Conservation (phyloP, 176 grass and related monocot species). For the Eragrostis curvula region DNA sequence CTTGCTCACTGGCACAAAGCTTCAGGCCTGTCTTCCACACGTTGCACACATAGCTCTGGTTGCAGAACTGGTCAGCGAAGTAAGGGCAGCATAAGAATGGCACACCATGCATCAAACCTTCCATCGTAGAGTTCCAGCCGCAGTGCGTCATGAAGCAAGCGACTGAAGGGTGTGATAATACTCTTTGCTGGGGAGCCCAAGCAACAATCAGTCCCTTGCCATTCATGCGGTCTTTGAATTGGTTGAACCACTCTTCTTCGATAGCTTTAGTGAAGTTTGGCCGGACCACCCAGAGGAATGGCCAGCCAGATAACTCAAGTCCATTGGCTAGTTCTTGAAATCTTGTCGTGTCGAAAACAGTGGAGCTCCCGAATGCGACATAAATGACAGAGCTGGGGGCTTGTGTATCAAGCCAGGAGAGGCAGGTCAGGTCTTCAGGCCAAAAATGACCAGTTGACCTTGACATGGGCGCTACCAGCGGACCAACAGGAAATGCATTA, state of each 20-base stretch:
- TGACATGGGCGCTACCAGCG: slow-evolving; percentile 19
- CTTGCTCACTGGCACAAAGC: slow-evolving; percentile 42
- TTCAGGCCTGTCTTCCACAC: slow-evolving; percentile 70
- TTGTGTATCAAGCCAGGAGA: slow-evolving; percentile 58
- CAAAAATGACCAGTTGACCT: slow-evolving; percentile 56
- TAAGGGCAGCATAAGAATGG: slow-evolving; percentile 84
- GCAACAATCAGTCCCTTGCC: slow-evolving; percentile 52
- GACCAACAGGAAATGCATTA: slow-evolving; percentile 52
- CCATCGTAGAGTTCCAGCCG: slow-evolving; percentile 82
- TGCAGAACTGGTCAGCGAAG: slow-evolving; percentile 73
- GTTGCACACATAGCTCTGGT: slow-evolving; percentile 74
- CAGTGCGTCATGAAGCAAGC: slow-evolving; percentile 85
- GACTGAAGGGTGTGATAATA: slow-evolving; percentile 65
- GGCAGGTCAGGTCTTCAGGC: slow-evolving; percentile 54
- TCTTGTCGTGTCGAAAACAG: slow-evolving; percentile 40
- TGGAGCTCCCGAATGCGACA: slow-evolving; percentile 69
- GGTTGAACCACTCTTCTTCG: slow-evolving; percentile 47
- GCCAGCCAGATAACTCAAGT: slow-evolving; percentile 45
- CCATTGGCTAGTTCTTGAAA: slow-evolving; percentile 66
- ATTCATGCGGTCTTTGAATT: slow-evolving; percentile 28
- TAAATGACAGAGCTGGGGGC: slow-evolving; percentile 53
- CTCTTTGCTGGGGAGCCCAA: slow-evolving; percentile 73
- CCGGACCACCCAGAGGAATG: slow-evolving; percentile 77
- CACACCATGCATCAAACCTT: slow-evolving; percentile 64
- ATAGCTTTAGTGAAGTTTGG: slow-evolving; percentile 49